Conservation (phyloP, 2,329 filamentous ascomycete species). For the Phialemonium atrogriseum region DNA sequence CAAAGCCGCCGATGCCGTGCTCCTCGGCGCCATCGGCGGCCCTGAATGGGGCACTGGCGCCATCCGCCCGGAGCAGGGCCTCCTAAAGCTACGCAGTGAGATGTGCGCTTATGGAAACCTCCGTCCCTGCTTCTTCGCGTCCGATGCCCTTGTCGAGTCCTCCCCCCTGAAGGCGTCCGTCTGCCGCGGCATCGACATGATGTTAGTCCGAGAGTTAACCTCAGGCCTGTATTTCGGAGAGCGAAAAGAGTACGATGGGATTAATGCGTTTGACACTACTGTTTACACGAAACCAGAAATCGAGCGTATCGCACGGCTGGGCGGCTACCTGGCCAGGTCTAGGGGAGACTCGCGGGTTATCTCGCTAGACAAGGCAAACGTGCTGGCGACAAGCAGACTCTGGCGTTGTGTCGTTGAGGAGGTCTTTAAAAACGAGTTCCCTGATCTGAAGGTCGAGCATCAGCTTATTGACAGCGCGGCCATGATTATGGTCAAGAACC, state of each 20-base stretch:
- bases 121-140: constrained; percentile 91
- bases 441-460: constrained; percentile 72
- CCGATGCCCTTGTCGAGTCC: constrained; percentile 70
- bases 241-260: constrained; percentile 68
- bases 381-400: constrained; percentile 79
- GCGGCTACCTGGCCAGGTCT: constrained; percentile 69
- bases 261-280: constrained; percentile 76
- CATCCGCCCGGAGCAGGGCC: constrained; percentile 86
- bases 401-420: constrained; percentile 85
- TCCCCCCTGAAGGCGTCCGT: constrained; percentile 83
- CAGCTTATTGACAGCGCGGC: constrained; percentile 92
- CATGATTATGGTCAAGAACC: constrained; percentile 97
- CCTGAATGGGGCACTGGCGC: constrained; percentile 86
- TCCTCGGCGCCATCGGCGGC: constrained; percentile 88
- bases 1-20: constrained; percentile 78
- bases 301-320: constrained; percentile 77
- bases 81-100: constrained; percentile 85
- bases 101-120: constrained; percentile 93
- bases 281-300: constrained; percentile 80
- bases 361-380: constrained; percentile 94
- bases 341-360: constrained; percentile 69
- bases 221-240: constrained; percentile 95
- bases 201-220: constrained; percentile 85
- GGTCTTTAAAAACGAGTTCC: constrained; percentile 82
- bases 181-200: constrained; percentile 82